Percentiles rank a stretch among this genome's conserved stretches.
Evolutionary conservation across 2,329 filamentous ascomycete genomes (phyloP).

Genomic region (Xylaria digitata): DNA sequence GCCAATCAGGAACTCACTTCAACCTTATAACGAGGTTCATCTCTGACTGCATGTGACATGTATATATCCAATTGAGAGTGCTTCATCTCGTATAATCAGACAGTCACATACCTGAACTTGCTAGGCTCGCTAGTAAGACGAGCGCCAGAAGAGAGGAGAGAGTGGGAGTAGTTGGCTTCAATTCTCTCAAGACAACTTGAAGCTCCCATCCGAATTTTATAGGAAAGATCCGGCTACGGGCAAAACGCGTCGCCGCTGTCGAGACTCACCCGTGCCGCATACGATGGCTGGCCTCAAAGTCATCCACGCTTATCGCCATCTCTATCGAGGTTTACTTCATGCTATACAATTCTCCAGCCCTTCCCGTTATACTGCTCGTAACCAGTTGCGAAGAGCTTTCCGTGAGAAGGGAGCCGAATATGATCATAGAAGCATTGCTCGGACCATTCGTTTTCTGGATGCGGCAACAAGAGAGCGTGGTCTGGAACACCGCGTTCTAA

Average conservation of each 20-base stretch:
- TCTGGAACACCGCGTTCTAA: slow-evolving; percentile 77
- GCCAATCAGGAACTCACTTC: too few relatives aligned
- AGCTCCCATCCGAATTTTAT: not conserved
- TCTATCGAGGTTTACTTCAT: slow-evolving; percentile 74
- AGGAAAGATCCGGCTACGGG: slow-evolving; percentile 1
- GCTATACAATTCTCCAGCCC: slow-evolving; percentile 79
- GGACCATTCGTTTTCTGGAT: slow-evolving; percentile 77
- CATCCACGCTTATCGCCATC: slow-evolving; percentile 73
- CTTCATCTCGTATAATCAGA: not conserved
- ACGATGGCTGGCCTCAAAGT: slow-evolving; percentile 58
- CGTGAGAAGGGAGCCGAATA: slow-evolving; percentile 59
- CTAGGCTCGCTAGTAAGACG: not conserved
- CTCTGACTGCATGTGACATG: too few relatives aligned
- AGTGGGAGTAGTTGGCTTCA: not conserved
- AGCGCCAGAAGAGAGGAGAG: not conserved
- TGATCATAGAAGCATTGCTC: slow-evolving; percentile 64
- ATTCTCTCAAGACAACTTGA: not conserved
- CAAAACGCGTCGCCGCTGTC: slow-evolving; percentile 3
- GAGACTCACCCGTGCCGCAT: not conserved
- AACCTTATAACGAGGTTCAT: too few relatives aligned
- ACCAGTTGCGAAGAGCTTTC: slow-evolving; percentile 70
- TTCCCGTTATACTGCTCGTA: slow-evolving; percentile 70
- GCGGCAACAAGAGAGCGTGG: slow-evolving; percentile 72
- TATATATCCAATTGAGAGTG: not conserved
- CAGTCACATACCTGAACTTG: not conserved